Conservation (phyloP, 768 basidiomycete genomes). For the Boletus sp. region DNA sequence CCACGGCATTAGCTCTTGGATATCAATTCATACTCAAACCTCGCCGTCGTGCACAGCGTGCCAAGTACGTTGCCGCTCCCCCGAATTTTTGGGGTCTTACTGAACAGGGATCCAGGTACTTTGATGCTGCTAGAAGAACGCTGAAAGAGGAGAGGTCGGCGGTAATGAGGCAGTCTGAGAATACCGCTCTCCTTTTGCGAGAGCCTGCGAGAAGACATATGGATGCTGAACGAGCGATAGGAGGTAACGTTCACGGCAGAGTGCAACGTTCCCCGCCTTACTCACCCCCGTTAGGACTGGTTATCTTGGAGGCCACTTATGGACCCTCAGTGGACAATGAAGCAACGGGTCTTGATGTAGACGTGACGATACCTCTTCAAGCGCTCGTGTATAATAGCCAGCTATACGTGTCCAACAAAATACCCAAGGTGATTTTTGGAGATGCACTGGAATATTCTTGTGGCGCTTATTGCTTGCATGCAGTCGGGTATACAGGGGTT, state of each 20-base stretch:
- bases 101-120: constrained; percentile 46
- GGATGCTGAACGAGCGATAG: constrained; percentile 59
- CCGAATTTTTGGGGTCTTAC: constrained; percentile 9
- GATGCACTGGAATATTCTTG: not conserved
- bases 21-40: constrained; percentile 60
- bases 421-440: constrained; percentile 56
- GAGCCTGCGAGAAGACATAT: constrained; percentile 64
- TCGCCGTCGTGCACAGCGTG: constrained; percentile 48
- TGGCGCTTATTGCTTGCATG: constrained; percentile 5
- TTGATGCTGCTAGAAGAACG: constrained; percentile 60
- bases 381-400: constrained; percentile 77
- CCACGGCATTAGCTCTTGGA: constrained; percentile 46
- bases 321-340: constrained; percentile 53
- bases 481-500: constrained; percentile 83
- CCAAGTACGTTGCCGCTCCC: constrained; percentile 40
- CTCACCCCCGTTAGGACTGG: constrained; percentile 50
- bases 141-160: constrained; percentile 63
- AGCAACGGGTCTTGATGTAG: constrained; percentile 54
- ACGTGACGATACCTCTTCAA: constrained; percentile 81
- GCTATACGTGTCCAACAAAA: constrained; percentile 70
- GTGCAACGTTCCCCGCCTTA: constrained; percentile 10
- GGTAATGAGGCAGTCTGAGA: constrained; percentile 58
- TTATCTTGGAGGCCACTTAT: constrained; percentile 74
- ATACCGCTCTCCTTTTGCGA: constrained; percentile 58
- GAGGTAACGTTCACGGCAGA: constrained; percentile 45